Conservation (phyloP, 306 rosid species). For the Ormosia semicastrata region DNA sequence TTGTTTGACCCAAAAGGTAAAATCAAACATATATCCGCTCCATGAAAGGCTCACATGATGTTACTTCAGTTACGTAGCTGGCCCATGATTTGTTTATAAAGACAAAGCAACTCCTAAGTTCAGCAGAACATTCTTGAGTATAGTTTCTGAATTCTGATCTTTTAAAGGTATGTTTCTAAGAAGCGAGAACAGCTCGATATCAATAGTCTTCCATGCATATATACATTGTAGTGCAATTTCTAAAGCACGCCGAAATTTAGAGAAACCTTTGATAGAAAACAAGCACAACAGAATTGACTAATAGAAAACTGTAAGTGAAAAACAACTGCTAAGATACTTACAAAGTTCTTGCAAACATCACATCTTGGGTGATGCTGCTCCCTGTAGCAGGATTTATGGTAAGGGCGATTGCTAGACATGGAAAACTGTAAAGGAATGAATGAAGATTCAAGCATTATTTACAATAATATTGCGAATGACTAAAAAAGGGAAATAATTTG, state of each 20-base stretch:
- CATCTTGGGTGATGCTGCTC: slow-evolving; percentile 90
- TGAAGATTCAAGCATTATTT: slow-evolving; percentile 19
- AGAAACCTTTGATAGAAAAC: slow-evolving; percentile 12
- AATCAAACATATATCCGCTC: background rate
- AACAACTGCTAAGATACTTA: slow-evolving; percentile 46
- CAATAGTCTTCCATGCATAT: background rate
- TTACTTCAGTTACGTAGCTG: background rate
- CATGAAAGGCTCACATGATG: background rate
- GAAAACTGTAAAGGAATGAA: slow-evolving; percentile 71
- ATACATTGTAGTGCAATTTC: background rate
- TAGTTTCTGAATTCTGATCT: background rate
- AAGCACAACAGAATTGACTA: slow-evolving; percentile 6
- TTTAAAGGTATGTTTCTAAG: background rate
- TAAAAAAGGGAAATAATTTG: background rate
- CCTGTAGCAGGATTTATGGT: slow-evolving; percentile 86
- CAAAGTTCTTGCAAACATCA: slow-evolving; percentile 84
- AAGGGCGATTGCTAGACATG: slow-evolving; percentile 72
- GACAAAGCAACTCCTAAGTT: background rate
- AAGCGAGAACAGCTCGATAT: slow-evolving; percentile 19
- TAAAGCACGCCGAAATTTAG: background rate
- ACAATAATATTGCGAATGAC: slow-evolving; percentile 1
- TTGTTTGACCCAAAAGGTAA: background rate
- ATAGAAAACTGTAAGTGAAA: slow-evolving; percentile 15
- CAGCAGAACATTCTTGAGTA: background rate
- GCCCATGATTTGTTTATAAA: slow-evolving; percentile 6